A percentile compares a stretch with the other conserved stretches of the same genome.
Conservation (phyloP, 176 grass and related monocot genomes). For the Triticum timopheevii region DNA sequence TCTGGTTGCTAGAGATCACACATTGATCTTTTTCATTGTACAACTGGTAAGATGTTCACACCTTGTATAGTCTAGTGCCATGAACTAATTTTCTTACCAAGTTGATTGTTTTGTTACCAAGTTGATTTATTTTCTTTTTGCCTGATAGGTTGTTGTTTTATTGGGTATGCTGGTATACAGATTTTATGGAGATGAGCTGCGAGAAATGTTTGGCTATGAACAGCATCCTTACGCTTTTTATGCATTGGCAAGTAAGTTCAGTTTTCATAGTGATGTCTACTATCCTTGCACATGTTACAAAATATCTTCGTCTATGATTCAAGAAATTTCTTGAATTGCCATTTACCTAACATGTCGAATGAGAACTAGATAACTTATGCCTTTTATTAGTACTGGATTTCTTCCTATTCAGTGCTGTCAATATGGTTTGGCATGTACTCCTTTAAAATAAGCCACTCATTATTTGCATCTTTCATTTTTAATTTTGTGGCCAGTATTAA, state of each 20-base stretch:
- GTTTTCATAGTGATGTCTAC: conserved; percentile 25
- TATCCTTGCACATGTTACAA: conserved; percentile 5
- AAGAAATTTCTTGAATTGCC: background rate
- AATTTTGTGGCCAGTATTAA: conserved; percentile 2
- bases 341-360: background rate
- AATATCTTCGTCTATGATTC: background rate
- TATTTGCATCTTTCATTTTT: conserved; percentile 1
- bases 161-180: conserved; percentile 95
- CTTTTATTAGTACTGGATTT: background rate
- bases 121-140: conserved; percentile 37
- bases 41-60: conserved; percentile 64
- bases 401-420: background rate
- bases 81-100: background rate
- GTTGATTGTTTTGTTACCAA: conserved; percentile 26
- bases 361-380: conserved; percentile 20
- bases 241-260: conserved; percentile 83
- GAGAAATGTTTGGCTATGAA: conserved; percentile 99
- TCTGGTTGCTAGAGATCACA: conserved; percentile 89
- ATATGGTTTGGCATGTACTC: background rate
- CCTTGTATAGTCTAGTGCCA: conserved; percentile 11
- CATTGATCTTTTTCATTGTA: conserved; percentile 90
- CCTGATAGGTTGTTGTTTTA: conserved; percentile 83
- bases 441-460: conserved; percentile 17
- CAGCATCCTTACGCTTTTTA: conserved; percentile 97
- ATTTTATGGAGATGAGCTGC: conserved; percentile 96